phyloP scores from a whole-genome alignment of 2,329 filamentous ascomycete genomes.

The Monascus ruber region DNA sequence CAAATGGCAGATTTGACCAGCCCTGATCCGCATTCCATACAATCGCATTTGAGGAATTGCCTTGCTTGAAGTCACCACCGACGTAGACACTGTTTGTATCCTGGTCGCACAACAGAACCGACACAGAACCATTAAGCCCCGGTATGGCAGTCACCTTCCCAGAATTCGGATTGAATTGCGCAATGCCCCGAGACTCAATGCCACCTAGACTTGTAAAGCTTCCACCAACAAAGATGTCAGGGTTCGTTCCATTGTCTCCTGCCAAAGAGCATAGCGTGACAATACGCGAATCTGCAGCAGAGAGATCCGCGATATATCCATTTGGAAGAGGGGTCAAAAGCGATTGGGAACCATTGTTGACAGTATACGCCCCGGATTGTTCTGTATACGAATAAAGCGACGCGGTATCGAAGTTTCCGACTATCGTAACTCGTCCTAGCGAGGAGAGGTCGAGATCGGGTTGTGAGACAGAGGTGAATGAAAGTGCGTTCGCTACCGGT shows the following conservation, averaged over 20 bases:
- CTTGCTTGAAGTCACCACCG: conserved; percentile 71
- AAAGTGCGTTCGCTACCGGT: conserved; percentile 16
- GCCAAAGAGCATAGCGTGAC: conserved; percentile 76
- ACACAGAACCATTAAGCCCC: conserved; percentile 76
- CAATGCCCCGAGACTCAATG: conserved; percentile 64
- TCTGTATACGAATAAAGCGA: conserved; percentile 79
- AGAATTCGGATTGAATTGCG: conserved; percentile 65
- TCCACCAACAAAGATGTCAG: conserved; percentile 75
- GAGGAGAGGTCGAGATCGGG: conserved; percentile 56
- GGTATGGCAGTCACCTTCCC: conserved; percentile 59
- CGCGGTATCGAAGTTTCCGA: conserved; percentile 81
- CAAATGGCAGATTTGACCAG: conserved; percentile 77
- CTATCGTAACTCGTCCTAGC: conserved; percentile 73
- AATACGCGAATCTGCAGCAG: conserved; percentile 72
- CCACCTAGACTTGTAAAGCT: conserved; percentile 89
- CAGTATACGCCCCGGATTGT: conserved; percentile 53
- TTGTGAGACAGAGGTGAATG: conserved; percentile 24
- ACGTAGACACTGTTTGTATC: conserved; percentile 73
- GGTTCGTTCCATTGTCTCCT: conserved; percentile 51
- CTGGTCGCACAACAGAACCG: conserved; percentile 70
- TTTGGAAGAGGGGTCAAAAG: conserved; percentile 76
- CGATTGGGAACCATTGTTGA: conserved; percentile 66
- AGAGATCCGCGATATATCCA: conserved; percentile 64
- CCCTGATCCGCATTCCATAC: conserved; percentile 58
- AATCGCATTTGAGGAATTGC: conserved; percentile 80